Evolutionary conservation across 2,329 filamentous ascomycete species (phyloP).

Genomic region (Colletotrichum somersetense): DNA sequence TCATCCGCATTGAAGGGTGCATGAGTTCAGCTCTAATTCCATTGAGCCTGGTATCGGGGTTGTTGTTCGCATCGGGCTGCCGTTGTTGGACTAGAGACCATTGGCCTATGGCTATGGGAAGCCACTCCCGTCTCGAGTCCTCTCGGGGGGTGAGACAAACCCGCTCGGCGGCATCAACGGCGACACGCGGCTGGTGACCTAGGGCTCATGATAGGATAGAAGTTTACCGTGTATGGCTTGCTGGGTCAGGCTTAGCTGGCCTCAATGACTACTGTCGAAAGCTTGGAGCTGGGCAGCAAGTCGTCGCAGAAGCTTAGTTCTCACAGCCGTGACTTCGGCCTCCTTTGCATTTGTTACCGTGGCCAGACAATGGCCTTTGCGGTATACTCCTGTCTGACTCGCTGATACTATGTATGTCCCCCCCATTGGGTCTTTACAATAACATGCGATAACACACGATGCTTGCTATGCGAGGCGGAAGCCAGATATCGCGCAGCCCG

Average conservation of each 20-base stretch:
- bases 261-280: background rate
- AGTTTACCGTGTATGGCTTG: background rate
- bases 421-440: background rate
- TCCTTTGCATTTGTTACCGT: background rate
- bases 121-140: constrained; percentile 8
- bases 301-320: background rate
- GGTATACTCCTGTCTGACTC: background rate
- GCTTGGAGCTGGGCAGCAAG: background rate
- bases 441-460: background rate
- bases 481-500: constrained; percentile 7
- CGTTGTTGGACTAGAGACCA: background rate
- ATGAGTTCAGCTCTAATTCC: background rate
- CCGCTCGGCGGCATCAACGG: constrained; percentile 18
- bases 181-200: background rate
- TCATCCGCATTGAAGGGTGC: background rate
- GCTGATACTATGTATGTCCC: background rate
- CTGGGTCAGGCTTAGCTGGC: background rate
- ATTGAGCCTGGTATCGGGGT: constrained; percentile 1
- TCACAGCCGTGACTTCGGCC: too few relatives aligned
- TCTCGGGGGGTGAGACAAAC: constrained; percentile 29
- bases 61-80: constrained; percentile 33
- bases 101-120: background rate
- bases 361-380: background rate
- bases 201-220: constrained; percentile 2
- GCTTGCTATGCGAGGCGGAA: constrained; percentile 1